Percentiles rank a stretch among this genome's conserved stretches.
Evolutionary conservation across 1,139 yeast species (phyloP).

Genomic region (Taiozyma onychis): DNA sequence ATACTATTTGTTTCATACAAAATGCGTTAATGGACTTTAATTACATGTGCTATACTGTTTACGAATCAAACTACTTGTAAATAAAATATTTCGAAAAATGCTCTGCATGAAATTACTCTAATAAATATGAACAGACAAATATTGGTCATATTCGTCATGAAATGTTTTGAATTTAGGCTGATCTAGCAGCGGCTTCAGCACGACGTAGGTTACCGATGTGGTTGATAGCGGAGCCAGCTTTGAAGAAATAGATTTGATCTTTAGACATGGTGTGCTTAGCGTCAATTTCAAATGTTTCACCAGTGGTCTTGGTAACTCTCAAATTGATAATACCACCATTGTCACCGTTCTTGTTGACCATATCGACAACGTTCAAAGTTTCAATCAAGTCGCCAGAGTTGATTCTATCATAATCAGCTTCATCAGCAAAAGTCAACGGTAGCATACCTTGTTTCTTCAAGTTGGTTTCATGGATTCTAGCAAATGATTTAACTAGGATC

Average conservation of each 20-base stretch:
- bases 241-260: constrained; percentile 93
- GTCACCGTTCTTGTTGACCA: constrained; percentile 76
- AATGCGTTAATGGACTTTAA: background rate
- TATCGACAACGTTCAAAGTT: constrained; percentile 70
- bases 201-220: constrained; percentile 66
- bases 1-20: background rate
- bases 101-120: background rate
- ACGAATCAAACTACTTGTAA: background rate
- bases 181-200: constrained; percentile 19
- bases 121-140: background rate
- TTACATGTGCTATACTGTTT: background rate
- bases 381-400: constrained; percentile 72
- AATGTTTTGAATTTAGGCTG: constrained; percentile 1
- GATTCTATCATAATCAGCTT: constrained; percentile 78
- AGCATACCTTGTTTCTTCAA: constrained; percentile 95
- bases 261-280: constrained; percentile 94
- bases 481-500: constrained; percentile 90
- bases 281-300: constrained; percentile 61
- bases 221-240: constrained; percentile 95
- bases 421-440: constrained; percentile 88
- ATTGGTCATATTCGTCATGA: background rate
- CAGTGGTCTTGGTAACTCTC: constrained; percentile 70
- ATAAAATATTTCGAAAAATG: background rate
- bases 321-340: constrained; percentile 78
- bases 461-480: constrained; percentile 91